Conservation (phyloP, 495 filamentous ascomycete species). For the Cudoniella acicularis region DNA sequence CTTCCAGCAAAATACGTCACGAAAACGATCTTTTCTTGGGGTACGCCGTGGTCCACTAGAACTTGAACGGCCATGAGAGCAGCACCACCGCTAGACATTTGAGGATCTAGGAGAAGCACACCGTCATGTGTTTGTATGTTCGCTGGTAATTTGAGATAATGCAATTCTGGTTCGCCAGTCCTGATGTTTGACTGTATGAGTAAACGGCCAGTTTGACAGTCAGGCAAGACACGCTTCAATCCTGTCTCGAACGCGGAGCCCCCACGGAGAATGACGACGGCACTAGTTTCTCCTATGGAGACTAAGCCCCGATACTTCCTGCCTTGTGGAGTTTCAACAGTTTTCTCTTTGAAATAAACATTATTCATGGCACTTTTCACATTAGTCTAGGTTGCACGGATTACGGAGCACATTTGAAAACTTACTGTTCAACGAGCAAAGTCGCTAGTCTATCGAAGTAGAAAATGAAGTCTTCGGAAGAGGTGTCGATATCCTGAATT, state of each 20-base stretch:
- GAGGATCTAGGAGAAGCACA: conserved; percentile 84
- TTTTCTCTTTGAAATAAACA: conserved; percentile 55
- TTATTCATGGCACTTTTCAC: conserved; percentile 63
- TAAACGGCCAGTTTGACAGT: conserved; percentile 83
- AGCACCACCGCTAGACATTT: conserved; percentile 90
- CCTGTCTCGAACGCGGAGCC: conserved; percentile 85
- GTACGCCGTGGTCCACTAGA: conserved; percentile 89
- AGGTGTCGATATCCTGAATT: conserved; percentile 73
- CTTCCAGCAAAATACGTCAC: conserved; percentile 84
- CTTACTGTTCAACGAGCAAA: conserved; percentile 79
- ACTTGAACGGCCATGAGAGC: conserved; percentile 96
- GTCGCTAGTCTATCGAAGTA: conserved; percentile 87
- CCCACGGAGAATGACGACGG: conserved; percentile 83
- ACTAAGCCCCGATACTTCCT: conserved; percentile 64
- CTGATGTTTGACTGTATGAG: conserved; percentile 84
- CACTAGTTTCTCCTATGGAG: conserved; percentile 67
- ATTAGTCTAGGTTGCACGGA: background rate
- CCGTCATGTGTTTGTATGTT: conserved; percentile 67
- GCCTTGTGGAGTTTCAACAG: conserved; percentile 66
- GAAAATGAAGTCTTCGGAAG: conserved; percentile 90
- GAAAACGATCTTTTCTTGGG: conserved; percentile 78
- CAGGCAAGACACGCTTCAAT: conserved; percentile 81
- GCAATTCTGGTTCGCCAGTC: conserved; percentile 86
- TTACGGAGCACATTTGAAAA: background rate
- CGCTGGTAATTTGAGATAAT: conserved; percentile 74